phyloP scores from a whole-genome alignment of 164 flowering plant genomes.

The Stephania cephalantha region DNA sequence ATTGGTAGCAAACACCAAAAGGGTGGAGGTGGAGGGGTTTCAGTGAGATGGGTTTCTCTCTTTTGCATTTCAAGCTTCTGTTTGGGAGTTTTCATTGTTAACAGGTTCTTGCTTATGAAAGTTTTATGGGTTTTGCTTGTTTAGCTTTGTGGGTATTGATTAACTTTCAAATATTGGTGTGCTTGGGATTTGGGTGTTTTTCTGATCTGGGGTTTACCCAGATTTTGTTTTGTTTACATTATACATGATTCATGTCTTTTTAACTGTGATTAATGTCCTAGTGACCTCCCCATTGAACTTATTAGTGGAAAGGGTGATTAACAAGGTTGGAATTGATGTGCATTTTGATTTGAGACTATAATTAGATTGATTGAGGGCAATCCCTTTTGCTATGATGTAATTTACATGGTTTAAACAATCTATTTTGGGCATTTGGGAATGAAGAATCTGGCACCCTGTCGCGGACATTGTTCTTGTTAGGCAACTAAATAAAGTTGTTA shows the following conservation, averaged over 20 bases:
- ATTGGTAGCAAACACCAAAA: constrained; percentile 34
- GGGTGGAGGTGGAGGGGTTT: constrained; percentile 40
- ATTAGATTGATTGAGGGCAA: neutral
- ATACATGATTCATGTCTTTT: too few species aligned
- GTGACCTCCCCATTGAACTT: neutral
- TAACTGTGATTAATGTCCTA: neutral
- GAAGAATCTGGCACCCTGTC: neutral
- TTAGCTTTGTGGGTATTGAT: neutral
- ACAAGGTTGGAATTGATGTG: neutral
- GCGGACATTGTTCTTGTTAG: too few species aligned
- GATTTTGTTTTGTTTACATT: neutral
- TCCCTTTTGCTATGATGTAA: neutral
- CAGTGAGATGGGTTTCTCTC: constrained; percentile 56
- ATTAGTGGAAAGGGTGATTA: neutral
- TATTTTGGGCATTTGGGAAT: neutral
- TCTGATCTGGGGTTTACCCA: neutral
- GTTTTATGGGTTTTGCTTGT: neutral
- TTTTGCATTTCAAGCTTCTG: constrained; percentile 77
- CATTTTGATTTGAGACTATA: neutral
- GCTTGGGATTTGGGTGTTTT: neutral
- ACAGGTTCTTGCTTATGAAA: constrained; percentile 32
- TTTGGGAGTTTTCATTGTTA: constrained; percentile 55
- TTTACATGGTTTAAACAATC: neutral
- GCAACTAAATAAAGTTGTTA: too few species aligned
- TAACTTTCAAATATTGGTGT: neutral